Conservation (phyloP, 345 rosid genomes). For the Populus alba region DNA sequence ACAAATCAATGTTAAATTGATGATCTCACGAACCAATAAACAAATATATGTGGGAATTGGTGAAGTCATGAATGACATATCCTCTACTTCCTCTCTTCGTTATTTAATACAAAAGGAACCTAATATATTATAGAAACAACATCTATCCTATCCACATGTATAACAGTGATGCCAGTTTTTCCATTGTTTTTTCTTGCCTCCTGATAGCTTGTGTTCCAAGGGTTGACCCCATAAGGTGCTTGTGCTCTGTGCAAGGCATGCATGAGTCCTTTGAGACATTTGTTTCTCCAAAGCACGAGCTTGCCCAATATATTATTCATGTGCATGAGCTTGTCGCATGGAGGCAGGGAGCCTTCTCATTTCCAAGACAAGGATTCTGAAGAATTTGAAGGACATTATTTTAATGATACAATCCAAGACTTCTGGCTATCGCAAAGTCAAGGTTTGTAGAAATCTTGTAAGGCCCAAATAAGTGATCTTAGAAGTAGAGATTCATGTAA, state of each 20-base stretch:
- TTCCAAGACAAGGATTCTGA: neutral
- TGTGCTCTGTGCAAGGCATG: neutral
- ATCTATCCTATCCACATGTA: neutral
- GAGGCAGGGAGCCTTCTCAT: neutral
- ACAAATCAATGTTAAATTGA: neutral
- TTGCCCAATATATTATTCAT: neutral
- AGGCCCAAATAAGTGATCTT: neutral
- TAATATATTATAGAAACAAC: neutral
- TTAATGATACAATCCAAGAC: neutral
- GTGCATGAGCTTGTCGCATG: neutral
- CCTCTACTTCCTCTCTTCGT: neutral
- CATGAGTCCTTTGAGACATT: neutral
- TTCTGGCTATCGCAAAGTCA: neutral
- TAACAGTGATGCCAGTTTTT: neutral
- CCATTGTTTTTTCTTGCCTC: neutral
- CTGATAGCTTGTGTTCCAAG: neutral
- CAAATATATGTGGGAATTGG: neutral
- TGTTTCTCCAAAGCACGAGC: neutral
- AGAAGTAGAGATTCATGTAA: neutral
- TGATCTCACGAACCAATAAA: neutral
- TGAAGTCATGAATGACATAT: neutral
- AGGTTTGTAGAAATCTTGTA: neutral
- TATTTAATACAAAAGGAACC: neutral
- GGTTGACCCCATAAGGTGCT: neutral
- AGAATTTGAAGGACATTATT: neutral